A percentile compares a stretch with the other conserved stretches of the same genome.
phyloP scores from a whole-genome alignment of 305 asterid species.

The Rubia occidens region DNA sequence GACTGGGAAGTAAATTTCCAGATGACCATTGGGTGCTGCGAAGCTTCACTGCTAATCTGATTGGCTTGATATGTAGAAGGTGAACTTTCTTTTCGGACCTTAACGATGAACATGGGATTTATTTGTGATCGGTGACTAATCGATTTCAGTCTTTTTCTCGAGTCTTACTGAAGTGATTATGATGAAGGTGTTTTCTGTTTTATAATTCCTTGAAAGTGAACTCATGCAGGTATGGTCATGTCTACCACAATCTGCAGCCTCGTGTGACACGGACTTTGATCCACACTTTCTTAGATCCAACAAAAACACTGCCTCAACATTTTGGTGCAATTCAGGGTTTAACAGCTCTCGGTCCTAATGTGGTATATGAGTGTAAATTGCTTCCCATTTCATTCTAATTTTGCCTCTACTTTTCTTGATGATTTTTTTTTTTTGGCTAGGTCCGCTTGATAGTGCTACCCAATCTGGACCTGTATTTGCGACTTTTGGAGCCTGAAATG shows the following conservation, averaged over 20 bases:
- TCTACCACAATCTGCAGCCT: constrained; percentile 74
- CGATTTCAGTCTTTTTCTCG: not conserved
- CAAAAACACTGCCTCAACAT: constrained; percentile 83
- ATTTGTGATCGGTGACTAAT: too few species aligned
- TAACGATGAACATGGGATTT: not conserved
- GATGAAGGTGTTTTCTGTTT: not conserved
- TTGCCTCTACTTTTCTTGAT: constrained; percentile 11
- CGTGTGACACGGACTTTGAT: constrained; percentile 76
- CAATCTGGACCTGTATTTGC: constrained; percentile 69
- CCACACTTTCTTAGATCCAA: constrained; percentile 77
- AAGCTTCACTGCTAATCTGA: constrained; percentile 72
- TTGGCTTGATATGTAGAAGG: constrained; percentile 89
- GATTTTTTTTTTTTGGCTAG: constrained; percentile 33
- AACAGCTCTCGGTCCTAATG: constrained; percentile 84
- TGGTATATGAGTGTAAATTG: constrained; percentile 43
- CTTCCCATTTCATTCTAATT: constrained; percentile 1
- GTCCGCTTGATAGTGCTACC: constrained; percentile 74
- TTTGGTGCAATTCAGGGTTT: constrained; percentile 97
- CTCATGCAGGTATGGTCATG: constrained; percentile 66
- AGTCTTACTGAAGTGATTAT: not conserved
- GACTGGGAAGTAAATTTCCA: constrained; percentile 66
- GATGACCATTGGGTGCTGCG: constrained; percentile 96
- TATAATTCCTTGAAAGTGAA: constrained; percentile 4
- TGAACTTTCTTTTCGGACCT: constrained; percentile 11
- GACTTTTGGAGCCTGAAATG: constrained; percentile 90